These are phyloP conservation scores for Volvox carteri DNA, from an alignment of 163 green algal species.

Conservation along the genomic window DNA sequence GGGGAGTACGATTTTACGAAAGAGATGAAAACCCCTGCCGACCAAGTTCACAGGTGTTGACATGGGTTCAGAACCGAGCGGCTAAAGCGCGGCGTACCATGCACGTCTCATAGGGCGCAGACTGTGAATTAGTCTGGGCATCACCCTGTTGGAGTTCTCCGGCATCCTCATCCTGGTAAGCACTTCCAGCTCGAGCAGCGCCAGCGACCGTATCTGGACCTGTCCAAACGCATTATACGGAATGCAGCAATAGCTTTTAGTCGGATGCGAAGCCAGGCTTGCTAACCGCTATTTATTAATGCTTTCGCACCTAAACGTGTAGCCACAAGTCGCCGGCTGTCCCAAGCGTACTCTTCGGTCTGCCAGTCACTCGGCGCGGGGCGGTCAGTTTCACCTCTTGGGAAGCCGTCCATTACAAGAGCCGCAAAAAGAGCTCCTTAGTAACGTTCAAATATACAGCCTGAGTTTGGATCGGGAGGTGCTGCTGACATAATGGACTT, in stretches of 20 bases:
- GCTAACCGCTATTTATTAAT: no score
- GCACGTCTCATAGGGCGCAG: not conserved
- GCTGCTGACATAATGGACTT: no score
- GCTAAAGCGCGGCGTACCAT: no score
- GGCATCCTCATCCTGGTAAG: not conserved
- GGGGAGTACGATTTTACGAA: no score
- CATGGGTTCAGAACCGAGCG: no score
- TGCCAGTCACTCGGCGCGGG: slow-evolving; percentile 10
- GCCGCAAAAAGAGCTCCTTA: not conserved
- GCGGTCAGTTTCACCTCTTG: not conserved
- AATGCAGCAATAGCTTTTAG: no score
- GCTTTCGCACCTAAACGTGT: not conserved
- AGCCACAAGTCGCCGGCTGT: slow-evolving; percentile 1
- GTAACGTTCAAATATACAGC: not conserved
- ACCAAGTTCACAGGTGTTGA: no score
- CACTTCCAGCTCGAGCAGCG: not conserved
- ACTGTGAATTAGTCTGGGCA: no score
- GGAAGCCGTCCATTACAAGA: not conserved
- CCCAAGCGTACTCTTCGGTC: slow-evolving; percentile 4
- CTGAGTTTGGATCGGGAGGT: no score
- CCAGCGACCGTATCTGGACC: not conserved
- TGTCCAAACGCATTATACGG: not conserved
- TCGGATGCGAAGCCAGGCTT: no score
- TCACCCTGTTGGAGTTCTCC: not conserved
- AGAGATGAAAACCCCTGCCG: no score